Percentiles rank a stretch among this genome's conserved stretches.
Evolutionary conservation across 2,329 filamentous ascomycete species (phyloP).

Genomic region (Mollisiaceae sp.): DNA sequence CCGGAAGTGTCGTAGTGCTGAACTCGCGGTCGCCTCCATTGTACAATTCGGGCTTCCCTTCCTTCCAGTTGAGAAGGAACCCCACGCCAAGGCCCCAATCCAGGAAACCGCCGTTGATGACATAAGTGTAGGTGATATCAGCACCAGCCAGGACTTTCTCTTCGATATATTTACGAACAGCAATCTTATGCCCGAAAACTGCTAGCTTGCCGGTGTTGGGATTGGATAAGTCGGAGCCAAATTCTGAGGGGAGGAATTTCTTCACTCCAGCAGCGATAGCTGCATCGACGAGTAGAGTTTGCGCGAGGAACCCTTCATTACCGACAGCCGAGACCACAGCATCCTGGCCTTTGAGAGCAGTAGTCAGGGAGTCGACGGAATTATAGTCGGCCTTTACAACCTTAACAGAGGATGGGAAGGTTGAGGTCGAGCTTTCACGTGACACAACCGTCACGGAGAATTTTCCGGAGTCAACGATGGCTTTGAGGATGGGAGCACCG

Average conservation of each 20-base stretch:
- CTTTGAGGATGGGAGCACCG: slow-evolving; percentile 35
- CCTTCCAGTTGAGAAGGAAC: slow-evolving; percentile 50
- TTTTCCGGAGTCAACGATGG: slow-evolving; percentile 33
- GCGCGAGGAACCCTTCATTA: slow-evolving; percentile 44
- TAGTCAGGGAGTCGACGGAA: slow-evolving; percentile 47
- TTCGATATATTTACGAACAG: slow-evolving; percentile 47
- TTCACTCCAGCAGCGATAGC: slow-evolving; percentile 49
- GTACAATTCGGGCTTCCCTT: slow-evolving; percentile 48
- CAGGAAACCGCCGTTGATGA: slow-evolving; percentile 61
- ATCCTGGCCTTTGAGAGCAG: slow-evolving; percentile 61
- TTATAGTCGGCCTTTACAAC: slow-evolving; percentile 53
- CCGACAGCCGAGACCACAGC: slow-evolving; percentile 59
- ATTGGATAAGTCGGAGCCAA: slow-evolving; percentile 49
- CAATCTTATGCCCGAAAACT: slow-evolving; percentile 57
- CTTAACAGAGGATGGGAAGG: slow-evolving; percentile 44
- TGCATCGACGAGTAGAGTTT: slow-evolving; percentile 60
- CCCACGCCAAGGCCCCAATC: slow-evolving; percentile 56
- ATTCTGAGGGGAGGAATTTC: slow-evolving; percentile 65
- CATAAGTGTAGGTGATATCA: slow-evolving; percentile 58
- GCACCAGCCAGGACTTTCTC: slow-evolving; percentile 47
- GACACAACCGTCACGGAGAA: slow-evolving; percentile 57
- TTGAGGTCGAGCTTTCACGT: slow-evolving; percentile 42
- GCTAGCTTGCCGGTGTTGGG: slow-evolving; percentile 50
- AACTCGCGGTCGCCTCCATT: slow-evolving; percentile 57
- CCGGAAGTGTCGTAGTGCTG: slow-evolving; percentile 53